Conservation (phyloP, 176 grass and related monocot genomes). For the Phragmites australis region DNA sequence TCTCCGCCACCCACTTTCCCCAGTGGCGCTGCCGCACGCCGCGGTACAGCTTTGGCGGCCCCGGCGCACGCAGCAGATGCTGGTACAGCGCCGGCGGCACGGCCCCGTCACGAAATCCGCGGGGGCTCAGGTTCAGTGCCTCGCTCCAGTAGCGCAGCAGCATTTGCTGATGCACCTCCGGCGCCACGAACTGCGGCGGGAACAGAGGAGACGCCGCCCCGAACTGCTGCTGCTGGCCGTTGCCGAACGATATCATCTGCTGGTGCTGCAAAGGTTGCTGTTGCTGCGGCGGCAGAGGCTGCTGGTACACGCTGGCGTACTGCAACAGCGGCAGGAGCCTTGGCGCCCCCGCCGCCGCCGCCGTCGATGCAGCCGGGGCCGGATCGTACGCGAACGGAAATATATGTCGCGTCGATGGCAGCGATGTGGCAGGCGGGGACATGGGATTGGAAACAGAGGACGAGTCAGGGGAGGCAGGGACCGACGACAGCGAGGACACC, state of each 20-base stretch:
- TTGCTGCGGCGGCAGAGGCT: background rate
- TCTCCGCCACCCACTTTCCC: conserved; percentile 99
- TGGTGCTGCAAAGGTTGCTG: conserved; percentile 28
- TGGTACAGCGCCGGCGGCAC: conserved; percentile 55
- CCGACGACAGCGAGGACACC: conserved; percentile 31
- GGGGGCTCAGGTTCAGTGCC: conserved; percentile 75
- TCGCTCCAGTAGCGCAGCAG: conserved; percentile 75
- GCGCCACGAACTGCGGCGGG: conserved; percentile 48
- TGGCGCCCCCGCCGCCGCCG: background rate
- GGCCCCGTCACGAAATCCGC: conserved; percentile 40
- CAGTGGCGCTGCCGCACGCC: conserved; percentile 96
- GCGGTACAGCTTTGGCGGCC: conserved; percentile 74
- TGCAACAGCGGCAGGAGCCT: conserved; percentile 34
- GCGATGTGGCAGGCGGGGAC: conserved; percentile 33
- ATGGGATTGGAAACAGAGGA: conserved; percentile 63
- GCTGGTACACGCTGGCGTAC: conserved; percentile 45
- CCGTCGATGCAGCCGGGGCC: background rate
- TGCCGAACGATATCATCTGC: conserved; percentile 74
- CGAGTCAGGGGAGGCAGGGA: conserved; percentile 39
- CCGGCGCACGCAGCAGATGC: conserved; percentile 45
- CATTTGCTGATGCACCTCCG: conserved; percentile 46
- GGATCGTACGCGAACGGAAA: conserved; percentile 75
- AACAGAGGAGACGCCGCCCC: conserved; percentile 27
- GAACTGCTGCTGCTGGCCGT: conserved; percentile 4
- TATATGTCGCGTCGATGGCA: conserved; percentile 45